Evolutionary conservation across 495 filamentous ascomycete species (phyloP).

Genomic region (Extremus antarcticus): DNA sequence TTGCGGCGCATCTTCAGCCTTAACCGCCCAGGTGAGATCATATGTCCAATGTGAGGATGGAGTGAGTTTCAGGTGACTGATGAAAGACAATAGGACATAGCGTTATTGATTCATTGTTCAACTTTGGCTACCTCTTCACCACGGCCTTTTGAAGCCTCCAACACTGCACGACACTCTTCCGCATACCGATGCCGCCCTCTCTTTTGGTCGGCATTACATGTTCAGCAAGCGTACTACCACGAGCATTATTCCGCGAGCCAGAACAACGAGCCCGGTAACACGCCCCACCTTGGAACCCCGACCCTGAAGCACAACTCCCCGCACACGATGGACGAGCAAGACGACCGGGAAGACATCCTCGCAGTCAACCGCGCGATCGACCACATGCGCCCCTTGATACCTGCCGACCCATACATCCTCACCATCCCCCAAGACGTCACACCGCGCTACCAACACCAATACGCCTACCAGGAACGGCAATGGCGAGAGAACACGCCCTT

Average conservation of each 20-base stretch:
- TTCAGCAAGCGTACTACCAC: neutral
- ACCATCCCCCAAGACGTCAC: conserved; percentile 17
- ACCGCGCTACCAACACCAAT: conserved; percentile 11
- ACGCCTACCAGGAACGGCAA: conserved; percentile 6
- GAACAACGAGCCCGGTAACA: no score
- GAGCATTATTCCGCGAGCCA: no score
- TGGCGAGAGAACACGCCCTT: conserved; percentile 17
- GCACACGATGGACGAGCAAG: neutral
- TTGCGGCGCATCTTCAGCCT: neutral
- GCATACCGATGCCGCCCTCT: neutral
- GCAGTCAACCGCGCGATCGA: conserved; percentile 10
- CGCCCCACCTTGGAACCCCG: no score
- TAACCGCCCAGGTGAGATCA: neutral
- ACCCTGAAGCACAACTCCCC: no score
- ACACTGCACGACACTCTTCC: no score
- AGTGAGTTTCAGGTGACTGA: neutral
- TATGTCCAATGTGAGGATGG: neutral
- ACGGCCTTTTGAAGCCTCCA: no score
- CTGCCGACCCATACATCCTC: conserved; percentile 16
- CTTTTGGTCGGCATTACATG: neutral
- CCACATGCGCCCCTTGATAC: conserved; percentile 11
- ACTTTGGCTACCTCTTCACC: no score
- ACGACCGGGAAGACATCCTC: conserved; percentile 7
- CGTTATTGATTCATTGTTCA: no score
- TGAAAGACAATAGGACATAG: neutral